Conservation (phyloP, 768 basidiomycete genomes). For the Boletus speciosus region DNA sequence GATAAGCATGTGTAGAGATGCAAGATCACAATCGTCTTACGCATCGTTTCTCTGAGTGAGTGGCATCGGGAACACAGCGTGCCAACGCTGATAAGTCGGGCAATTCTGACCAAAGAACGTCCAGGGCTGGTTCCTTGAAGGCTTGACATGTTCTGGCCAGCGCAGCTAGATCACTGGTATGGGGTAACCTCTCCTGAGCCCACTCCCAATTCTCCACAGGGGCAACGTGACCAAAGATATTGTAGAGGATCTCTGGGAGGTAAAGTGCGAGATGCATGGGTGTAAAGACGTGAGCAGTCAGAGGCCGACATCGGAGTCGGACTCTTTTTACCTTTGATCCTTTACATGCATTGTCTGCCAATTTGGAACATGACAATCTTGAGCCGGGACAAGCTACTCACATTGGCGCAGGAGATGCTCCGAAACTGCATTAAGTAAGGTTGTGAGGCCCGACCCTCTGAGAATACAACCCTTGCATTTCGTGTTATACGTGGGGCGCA, state of each 20-base stretch:
- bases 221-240: too few relatives aligned
- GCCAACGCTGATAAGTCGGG: not conserved
- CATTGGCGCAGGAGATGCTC: too few relatives aligned
- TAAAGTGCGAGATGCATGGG: too few relatives aligned
- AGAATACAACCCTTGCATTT: too few relatives aligned
- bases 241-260: too few relatives aligned
- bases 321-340: not conserved
- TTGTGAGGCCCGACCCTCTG: too few relatives aligned
- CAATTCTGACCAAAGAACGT: constrained; percentile 9
- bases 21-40: too few relatives aligned
- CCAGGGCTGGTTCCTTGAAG: constrained; percentile 12
- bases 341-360: constrained; percentile 1
- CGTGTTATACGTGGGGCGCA: too few relatives aligned
- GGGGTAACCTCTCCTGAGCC: not conserved
- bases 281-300: not conserved
- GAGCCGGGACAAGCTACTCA: too few relatives aligned
- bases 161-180: not conserved
- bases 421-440: too few relatives aligned
- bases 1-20: not conserved
- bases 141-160: constrained; percentile 1
- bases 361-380: not conserved
- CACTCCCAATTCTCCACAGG: not conserved
- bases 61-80: not conserved
- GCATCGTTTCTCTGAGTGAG: not conserved
- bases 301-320: not conserved